A percentile compares a stretch with the other conserved stretches of the same genome.
Conservation (phyloP, 306 rosid genomes). For the Crataegus laevigata region DNA sequence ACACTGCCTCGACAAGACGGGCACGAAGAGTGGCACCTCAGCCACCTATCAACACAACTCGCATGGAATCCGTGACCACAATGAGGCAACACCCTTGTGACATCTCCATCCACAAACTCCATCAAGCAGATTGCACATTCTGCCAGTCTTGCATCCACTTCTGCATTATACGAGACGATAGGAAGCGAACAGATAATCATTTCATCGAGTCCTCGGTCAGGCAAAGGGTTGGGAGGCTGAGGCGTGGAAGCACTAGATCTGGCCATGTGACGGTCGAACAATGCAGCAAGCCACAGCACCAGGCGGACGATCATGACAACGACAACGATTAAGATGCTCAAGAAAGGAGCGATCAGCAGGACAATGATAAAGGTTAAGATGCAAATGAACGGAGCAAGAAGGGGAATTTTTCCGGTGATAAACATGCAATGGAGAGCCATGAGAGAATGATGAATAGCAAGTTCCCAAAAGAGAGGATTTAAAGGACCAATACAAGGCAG, state of each 20-base stretch:
- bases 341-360: not conserved
- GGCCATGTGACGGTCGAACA: not conserved
- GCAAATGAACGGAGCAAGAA: not conserved
- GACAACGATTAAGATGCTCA: not conserved
- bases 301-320: not conserved
- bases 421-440: not conserved
- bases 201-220: not conserved
- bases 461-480: not conserved
- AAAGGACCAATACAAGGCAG: not conserved
- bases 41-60: slow-evolving; percentile 18
- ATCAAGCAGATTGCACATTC: slow-evolving; percentile 26
- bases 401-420: not conserved
- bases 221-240: not conserved
- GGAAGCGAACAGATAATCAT: slow-evolving; percentile 6
- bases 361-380: not conserved
- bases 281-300: slow-evolving; percentile 4
- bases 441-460: not conserved
- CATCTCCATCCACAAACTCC: slow-evolving; percentile 23
- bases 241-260: not conserved
- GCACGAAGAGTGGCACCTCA: slow-evolving; percentile 15
- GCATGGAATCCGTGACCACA: slow-evolving; percentile 26
- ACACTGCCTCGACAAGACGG: slow-evolving; percentile 3
- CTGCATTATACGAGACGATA: not conserved
- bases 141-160: not conserved
- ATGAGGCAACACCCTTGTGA: slow-evolving; percentile 9